A percentile compares a stretch with the other conserved stretches of the same genome.
These are phyloP conservation scores for Suhomyces tanzawaensis DNA, from an alignment of 805 yeast genomes.

Conservation along the genomic window DNA sequence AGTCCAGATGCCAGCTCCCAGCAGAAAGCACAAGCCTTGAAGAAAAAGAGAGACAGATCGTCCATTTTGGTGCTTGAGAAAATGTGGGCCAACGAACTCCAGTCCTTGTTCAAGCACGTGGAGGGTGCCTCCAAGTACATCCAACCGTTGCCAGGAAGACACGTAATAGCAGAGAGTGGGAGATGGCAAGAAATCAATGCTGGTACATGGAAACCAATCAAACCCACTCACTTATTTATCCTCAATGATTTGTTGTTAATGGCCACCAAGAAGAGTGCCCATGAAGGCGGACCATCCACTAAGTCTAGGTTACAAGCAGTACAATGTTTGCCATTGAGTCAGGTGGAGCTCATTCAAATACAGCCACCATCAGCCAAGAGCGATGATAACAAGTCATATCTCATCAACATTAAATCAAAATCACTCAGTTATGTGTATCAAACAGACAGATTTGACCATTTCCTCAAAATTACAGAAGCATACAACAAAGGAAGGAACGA, in stretches of 20 bases:
- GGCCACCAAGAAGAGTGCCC: conserved; percentile 55
- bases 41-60: conserved; percentile 54
- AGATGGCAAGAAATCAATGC: conserved; percentile 86
- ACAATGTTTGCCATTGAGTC: conserved; percentile 75
- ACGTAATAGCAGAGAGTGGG: conserved; percentile 72
- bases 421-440: conserved; percentile 54
- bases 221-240: conserved; percentile 72
- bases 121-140: conserved; percentile 87
- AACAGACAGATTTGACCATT: conserved; percentile 60
- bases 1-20: conserved; percentile 19
- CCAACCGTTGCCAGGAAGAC: conserved; percentile 75
- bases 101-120: conserved; percentile 70
- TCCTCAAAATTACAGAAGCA: conserved; percentile 50
- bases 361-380: conserved; percentile 18
- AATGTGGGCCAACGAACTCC: conserved; percentile 76
- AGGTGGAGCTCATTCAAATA: conserved; percentile 48
- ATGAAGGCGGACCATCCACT: conserved; percentile 22
- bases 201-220: conserved; percentile 78
- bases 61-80: conserved; percentile 71
- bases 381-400: conserved; percentile 28
- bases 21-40: conserved; percentile 1
- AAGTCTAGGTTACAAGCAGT: conserved; percentile 58
- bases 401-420: conserved; percentile 47
- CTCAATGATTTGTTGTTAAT: conserved; percentile 74
- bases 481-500: conserved; percentile 63